Percentiles rank a stretch among this genome's conserved stretches.
These are phyloP conservation scores for Haberlea rhodopensis DNA, from an alignment of 257 asterid species.

Conservation along the genomic window DNA sequence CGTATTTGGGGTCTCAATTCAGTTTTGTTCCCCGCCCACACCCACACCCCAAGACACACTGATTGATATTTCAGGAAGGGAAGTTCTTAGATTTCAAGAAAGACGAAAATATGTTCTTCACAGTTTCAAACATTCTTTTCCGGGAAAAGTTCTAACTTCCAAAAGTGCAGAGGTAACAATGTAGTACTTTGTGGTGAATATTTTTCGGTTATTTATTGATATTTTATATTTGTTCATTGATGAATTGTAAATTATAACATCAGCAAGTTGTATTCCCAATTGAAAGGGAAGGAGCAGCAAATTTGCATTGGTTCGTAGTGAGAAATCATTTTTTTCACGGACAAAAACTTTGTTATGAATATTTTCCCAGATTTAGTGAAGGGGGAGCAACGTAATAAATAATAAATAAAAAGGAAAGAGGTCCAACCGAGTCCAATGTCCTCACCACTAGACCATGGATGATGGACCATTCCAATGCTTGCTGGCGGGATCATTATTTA, in stretches of 20 bases:
- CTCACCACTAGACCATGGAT: too few species aligned
- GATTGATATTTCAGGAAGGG: neutral
- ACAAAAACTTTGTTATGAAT: too few species aligned
- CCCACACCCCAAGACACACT: too few species aligned
- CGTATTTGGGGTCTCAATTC: slow-evolving; percentile 20
- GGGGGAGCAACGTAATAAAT: too few species aligned
- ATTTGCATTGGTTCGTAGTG: neutral
- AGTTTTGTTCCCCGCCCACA: neutral
- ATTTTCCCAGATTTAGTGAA: too few species aligned
- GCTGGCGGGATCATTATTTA: too few species aligned
- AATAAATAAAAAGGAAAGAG: too few species aligned
- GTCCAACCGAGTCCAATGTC: too few species aligned
- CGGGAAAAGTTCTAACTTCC: neutral
- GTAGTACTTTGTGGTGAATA: neutral
- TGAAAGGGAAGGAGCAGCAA: neutral
- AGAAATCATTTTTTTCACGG: too few species aligned
- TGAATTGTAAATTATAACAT: neutral
- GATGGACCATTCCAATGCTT: too few species aligned
- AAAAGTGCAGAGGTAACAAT: neutral
- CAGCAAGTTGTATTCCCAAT: neutral
- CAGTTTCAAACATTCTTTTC: neutral
- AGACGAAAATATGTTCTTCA: neutral
- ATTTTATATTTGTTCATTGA: neutral
- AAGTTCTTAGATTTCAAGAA: neutral
- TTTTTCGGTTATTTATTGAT: neutral